Percentiles rank a stretch among this genome's conserved stretches.
These are phyloP conservation scores for Psidium friedrichsthalianum DNA, from an alignment of 345 rosid species.

Conservation along the genomic window DNA sequence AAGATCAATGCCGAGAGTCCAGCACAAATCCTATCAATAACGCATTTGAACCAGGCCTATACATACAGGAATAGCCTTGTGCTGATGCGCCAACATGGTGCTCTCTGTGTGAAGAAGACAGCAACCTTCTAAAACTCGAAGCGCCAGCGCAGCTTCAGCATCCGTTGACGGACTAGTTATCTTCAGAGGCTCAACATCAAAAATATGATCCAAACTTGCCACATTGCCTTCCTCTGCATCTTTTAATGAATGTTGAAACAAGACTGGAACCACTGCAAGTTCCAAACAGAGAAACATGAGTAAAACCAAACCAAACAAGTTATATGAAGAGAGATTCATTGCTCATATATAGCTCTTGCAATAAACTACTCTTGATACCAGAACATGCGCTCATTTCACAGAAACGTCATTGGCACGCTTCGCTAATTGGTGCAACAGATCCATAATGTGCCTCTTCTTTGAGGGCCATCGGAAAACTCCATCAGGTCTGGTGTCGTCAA, in stretches of 20 bases:
- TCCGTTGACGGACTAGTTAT: constrained; percentile 78
- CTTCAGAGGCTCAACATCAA: constrained; percentile 71
- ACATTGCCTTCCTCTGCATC: constrained; percentile 59
- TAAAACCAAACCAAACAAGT: background rate
- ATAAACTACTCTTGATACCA: background rate
- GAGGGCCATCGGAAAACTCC: background rate
- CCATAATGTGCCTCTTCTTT: background rate
- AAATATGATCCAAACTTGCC: constrained; percentile 65
- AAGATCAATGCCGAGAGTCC: background rate
- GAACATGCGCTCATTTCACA: background rate
- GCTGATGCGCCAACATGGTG: constrained; percentile 69
- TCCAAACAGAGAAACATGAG: background rate
- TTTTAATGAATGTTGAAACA: constrained; percentile 63
- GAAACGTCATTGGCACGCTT: background rate
- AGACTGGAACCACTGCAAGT: constrained; percentile 66
- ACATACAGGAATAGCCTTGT: constrained; percentile 66
- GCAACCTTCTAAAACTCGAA: constrained; percentile 89
- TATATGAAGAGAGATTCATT: background rate
- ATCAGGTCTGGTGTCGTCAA: background rate
- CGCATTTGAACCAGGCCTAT: background rate
- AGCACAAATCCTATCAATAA: background rate
- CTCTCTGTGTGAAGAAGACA: constrained; percentile 82
- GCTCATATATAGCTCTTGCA: background rate
- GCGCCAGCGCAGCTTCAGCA: constrained; percentile 74
- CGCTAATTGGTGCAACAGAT: background rate